A percentile compares a stretch with the other conserved stretches of the same genome.
These are phyloP conservation scores for Avena eriantha DNA, from an alignment of 176 grass and related monocot genomes.

Conservation along the genomic window DNA sequence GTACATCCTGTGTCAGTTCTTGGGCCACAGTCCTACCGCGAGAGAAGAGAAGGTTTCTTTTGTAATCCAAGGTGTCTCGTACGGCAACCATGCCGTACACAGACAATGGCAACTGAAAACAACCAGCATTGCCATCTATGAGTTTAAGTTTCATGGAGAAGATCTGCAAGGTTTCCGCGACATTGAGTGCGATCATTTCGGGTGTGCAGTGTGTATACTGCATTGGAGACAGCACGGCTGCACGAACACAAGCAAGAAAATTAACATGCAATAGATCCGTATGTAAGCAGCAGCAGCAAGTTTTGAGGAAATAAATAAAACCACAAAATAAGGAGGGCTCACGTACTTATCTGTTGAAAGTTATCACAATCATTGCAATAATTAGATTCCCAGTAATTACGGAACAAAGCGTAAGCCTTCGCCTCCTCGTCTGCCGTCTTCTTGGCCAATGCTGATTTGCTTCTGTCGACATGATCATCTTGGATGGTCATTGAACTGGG, in stretches of 20 bases:
- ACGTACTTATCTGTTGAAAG: not conserved
- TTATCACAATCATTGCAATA: not conserved
- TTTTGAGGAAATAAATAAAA: constrained; percentile 11
- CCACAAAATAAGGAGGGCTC: not conserved
- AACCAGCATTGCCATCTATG: not conserved
- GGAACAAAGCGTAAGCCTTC: not conserved
- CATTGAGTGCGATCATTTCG: not conserved
- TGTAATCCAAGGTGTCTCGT: not conserved
- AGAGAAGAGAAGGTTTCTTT: not conserved
- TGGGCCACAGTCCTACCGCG: not conserved
- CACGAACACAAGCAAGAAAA: not conserved
- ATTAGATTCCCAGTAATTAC: not conserved
- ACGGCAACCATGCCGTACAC: not conserved
- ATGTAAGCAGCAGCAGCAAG: not conserved
- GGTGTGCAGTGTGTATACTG: not conserved
- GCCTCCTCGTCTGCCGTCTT: not conserved
- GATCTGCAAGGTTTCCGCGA: not conserved
- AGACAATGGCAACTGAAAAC: not conserved
- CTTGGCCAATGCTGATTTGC: not conserved
- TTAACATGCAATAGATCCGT: not conserved
- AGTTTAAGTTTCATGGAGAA: not conserved
- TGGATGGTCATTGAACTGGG: not conserved
- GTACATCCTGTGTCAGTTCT: not conserved
- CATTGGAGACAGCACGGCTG: not conserved
- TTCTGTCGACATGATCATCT: not conserved